Percentiles rank a stretch among this genome's conserved stretches.
These are phyloP conservation scores for Caulochytrium protostelioides DNA, from an alignment of 371 early-diverging fungal species.

Conservation along the genomic window DNA sequence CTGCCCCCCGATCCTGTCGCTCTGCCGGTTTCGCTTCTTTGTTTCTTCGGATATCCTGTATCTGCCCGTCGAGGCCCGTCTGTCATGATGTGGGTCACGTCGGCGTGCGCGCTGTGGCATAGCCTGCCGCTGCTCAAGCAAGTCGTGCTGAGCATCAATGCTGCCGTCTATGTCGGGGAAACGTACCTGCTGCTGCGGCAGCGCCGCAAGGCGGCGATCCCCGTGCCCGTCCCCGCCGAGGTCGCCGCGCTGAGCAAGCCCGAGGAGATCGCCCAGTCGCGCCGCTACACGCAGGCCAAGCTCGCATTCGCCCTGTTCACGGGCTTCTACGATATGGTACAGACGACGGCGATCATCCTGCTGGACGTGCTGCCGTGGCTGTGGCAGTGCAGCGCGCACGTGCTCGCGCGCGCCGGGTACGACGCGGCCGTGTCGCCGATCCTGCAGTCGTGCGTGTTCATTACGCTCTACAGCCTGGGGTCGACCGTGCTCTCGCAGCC, in stretches of 20 bases:
- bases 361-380: constrained; percentile 50
- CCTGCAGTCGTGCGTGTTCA: constrained; percentile 58
- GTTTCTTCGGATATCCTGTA: no score
- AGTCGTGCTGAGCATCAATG: constrained; percentile 43
- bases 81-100: no score
- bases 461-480: constrained; percentile 31
- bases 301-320: constrained; percentile 50
- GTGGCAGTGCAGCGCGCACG: constrained; percentile 42
- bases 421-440: constrained; percentile 34
- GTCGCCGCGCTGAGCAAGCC: constrained; percentile 1
- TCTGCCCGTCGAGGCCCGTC: no score
- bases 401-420: constrained; percentile 32
- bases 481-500: constrained; percentile 53
- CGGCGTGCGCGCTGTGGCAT: no score
- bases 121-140: no score
- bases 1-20: no score
- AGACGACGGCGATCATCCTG: constrained; percentile 36
- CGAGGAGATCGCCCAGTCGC: constrained; percentile 18
- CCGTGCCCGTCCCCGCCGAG: constrained; percentile 30
- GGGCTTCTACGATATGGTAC: constrained; percentile 32
- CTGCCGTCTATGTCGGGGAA: constrained; percentile 38
- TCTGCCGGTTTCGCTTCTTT: no score
- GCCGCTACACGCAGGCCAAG: constrained; percentile 33
- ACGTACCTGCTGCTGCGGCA: constrained; percentile 58
- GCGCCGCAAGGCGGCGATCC: constrained; percentile 38